Conservation (phyloP, 2,329 filamentous ascomycete genomes). For the Thelonectria discophora region DNA sequence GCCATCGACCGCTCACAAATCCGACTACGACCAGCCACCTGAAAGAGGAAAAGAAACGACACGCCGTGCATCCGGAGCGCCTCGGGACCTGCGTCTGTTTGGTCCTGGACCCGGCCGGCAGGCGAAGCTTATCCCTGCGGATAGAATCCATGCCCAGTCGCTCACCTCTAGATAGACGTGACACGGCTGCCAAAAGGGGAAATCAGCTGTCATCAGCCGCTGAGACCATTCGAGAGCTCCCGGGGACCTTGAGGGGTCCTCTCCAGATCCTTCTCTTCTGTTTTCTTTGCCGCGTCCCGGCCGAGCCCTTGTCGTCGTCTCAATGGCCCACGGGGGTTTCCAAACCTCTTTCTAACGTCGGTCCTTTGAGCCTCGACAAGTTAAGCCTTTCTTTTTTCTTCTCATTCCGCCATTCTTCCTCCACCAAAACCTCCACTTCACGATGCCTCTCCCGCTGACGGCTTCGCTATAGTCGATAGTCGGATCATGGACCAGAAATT, state of each 20-base stretch:
- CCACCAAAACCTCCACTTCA: conserved; percentile 37
- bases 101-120: conserved; percentile 22
- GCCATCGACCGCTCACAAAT: conserved; percentile 9
- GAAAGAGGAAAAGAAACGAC: conserved; percentile 46
- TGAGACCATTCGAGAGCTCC: conserved; percentile 18
- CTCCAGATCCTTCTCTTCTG: background rate
- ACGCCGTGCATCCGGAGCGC: conserved; percentile 44
- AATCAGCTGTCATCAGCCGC: conserved; percentile 37
- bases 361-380: background rate
- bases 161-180: conserved; percentile 36
- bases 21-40: conserved; percentile 38
- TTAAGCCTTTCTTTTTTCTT: conserved; percentile 7
- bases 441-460: conserved; percentile 25
- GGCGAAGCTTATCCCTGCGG: conserved; percentile 19
- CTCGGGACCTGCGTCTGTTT: conserved; percentile 39
- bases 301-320: conserved; percentile 24
- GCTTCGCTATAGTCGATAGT: conserved; percentile 38
- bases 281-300: conserved; percentile 1
- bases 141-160: conserved; percentile 1
- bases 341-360: conserved; percentile 6
- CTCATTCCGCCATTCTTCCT: conserved; percentile 24
- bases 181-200: conserved; percentile 41
- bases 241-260: background rate
- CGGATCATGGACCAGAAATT: conserved; percentile 9
- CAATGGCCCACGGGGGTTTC: conserved; percentile 23